phyloP scores from a whole-genome alignment of 768 basidiomycete species.

The Chalciporus pseudorubinellus region DNA sequence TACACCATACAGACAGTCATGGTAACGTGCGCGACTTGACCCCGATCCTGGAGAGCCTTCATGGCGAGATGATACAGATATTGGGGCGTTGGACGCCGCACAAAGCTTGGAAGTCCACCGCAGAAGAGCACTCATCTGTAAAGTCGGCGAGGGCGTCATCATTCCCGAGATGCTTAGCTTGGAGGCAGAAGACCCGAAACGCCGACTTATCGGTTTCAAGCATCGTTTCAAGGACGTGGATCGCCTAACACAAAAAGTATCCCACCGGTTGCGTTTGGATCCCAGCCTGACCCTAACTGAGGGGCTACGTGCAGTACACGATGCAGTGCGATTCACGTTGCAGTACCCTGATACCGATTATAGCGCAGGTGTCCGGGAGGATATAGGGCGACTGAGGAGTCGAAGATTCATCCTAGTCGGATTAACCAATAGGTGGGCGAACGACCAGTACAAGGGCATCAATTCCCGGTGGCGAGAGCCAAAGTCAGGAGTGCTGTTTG shows the following conservation, averaged over 20 bases:
- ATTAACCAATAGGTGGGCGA: background rate
- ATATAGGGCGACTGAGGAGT: background rate
- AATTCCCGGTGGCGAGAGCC: conserved; percentile 1
- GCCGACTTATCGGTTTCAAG: background rate
- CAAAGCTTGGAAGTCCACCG: background rate
- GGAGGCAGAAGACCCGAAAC: background rate
- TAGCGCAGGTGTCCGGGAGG: background rate
- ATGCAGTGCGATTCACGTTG: conserved; percentile 1
- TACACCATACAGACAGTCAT: no score
- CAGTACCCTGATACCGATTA: background rate
- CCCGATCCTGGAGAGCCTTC: no score
- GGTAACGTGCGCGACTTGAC: no score
- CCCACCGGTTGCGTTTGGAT: background rate
- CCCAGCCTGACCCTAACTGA: background rate
- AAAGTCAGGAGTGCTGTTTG: background rate
- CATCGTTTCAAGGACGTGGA: background rate
- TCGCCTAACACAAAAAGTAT: background rate
- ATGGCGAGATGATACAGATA: background rate
- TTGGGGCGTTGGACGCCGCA: background rate
- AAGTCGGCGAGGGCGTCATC: background rate
- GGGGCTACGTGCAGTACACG: background rate
- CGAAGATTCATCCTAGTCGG: background rate
- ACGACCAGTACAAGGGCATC: conserved; percentile 1
- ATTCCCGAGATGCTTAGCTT: background rate
- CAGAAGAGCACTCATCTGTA: background rate